phyloP scores from a whole-genome alignment of 139 green algal species.

The Pseudopediastrum boryanum region DNA sequence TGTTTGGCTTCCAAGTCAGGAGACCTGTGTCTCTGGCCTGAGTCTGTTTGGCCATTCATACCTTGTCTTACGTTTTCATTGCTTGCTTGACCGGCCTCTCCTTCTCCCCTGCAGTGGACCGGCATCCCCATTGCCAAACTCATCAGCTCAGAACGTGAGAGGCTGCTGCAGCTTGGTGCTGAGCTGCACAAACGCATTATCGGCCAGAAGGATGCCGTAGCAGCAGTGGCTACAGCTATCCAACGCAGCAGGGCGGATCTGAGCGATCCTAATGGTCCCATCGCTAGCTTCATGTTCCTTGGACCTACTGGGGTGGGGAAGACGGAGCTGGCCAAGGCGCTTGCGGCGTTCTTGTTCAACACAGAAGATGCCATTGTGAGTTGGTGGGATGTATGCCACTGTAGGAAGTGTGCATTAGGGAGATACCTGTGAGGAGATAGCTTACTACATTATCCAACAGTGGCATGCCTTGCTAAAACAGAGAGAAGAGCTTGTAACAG shows the following conservation, averaged over 20 bases:
- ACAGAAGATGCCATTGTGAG: slow-evolving; percentile 82
- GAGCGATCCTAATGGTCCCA: slow-evolving; percentile 87
- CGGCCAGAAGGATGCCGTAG: slow-evolving; percentile 67
- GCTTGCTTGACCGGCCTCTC: no score
- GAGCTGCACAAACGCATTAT: slow-evolving; percentile 49
- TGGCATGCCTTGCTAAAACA: no score
- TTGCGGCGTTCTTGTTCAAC: slow-evolving; percentile 92
- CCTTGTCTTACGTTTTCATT: no score
- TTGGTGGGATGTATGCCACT: no score
- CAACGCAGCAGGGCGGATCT: slow-evolving; percentile 81
- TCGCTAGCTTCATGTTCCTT: slow-evolving; percentile 98
- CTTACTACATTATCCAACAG: no score
- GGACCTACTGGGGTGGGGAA: slow-evolving; percentile 97
- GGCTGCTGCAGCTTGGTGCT: slow-evolving; percentile 28
- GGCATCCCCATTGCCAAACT: slow-evolving; percentile 64
- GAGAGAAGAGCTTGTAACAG: no score
- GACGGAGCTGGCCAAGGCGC: slow-evolving; percentile 95
- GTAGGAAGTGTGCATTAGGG: no score
- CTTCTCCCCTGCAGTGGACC: slow-evolving; percentile 42
- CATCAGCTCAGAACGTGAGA: slow-evolving; percentile 38
- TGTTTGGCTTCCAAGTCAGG: no score
- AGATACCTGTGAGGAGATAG: no score
- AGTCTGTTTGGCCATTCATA: no score
- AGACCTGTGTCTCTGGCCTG: no score
- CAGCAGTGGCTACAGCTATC: slow-evolving; percentile 9